Percentiles rank a stretch among this genome's conserved stretches.
Evolutionary conservation across 805 yeast species (phyloP).

Genomic region (Wickerhamomyces bovis): DNA sequence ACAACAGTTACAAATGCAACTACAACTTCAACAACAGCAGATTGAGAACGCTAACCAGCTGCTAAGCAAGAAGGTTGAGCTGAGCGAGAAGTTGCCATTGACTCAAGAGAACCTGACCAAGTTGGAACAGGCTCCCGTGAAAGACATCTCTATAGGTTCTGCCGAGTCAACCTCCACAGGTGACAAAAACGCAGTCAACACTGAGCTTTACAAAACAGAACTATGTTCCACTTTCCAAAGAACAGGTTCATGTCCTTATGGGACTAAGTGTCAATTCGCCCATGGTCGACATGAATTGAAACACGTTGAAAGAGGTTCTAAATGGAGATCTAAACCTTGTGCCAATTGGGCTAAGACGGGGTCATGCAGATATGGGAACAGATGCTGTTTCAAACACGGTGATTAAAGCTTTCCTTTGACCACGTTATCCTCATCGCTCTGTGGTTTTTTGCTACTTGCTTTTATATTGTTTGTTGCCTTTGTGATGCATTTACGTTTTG

Average conservation of each 20-base stretch:
- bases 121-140: constrained; percentile 11
- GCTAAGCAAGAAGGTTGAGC: constrained; percentile 9
- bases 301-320: constrained; percentile 62
- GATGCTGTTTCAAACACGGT: constrained; percentile 90
- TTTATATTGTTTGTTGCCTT: not conserved
- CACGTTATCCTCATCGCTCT: too few species aligned
- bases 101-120: constrained; percentile 21
- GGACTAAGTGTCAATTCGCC: constrained; percentile 90
- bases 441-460: not conserved
- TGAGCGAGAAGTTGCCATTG: constrained; percentile 9
- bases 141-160: not conserved
- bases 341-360: constrained; percentile 83
- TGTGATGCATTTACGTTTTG: not conserved
- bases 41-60: constrained; percentile 19
- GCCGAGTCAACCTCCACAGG: not conserved
- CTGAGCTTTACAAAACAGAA: constrained; percentile 84
- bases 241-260: constrained; percentile 76
- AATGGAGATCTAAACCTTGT: constrained; percentile 90
- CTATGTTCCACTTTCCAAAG: constrained; percentile 73
- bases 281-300: constrained; percentile 81
- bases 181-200: constrained; percentile 30
- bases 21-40: constrained; percentile 25
- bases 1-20: constrained; percentile 23
- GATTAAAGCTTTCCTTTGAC: not conserved
- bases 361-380: constrained; percentile 77